A percentile compares a stretch with the other conserved stretches of the same genome.
Conservation (phyloP, 768 basidiomycete genomes). For the Tricholoma saponaceum region DNA sequence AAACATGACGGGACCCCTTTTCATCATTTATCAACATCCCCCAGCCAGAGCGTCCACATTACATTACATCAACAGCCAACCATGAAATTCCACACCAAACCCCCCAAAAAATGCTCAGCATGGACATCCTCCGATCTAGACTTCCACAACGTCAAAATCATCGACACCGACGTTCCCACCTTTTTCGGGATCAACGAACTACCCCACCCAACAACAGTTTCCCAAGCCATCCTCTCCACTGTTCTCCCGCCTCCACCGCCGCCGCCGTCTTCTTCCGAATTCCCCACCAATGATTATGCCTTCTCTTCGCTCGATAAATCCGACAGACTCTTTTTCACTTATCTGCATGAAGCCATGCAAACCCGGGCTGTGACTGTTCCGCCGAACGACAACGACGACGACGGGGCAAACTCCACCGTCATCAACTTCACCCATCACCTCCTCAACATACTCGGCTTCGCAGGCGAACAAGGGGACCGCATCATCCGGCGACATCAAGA, state of each 20-base stretch:
- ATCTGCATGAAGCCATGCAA: constrained; percentile 13
- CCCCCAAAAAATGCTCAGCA: constrained; percentile 10
- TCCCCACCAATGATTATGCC: constrained; percentile 1
- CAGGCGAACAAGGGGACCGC: constrained; percentile 5
- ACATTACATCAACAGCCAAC: too few relatives aligned
- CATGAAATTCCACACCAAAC: not conserved
- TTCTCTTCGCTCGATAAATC: constrained; percentile 8
- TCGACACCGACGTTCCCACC: constrained; percentile 9
- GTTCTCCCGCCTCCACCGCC: not conserved
- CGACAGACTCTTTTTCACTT: constrained; percentile 13
- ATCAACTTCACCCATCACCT: constrained; percentile 10
- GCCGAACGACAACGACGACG: not conserved
- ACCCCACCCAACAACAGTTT: constrained; percentile 6
- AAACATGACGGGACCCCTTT: too few relatives aligned
- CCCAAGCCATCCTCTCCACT: constrained; percentile 6
- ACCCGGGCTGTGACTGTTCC: not conserved
- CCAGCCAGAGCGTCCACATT: too few relatives aligned
- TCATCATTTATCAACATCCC: too few relatives aligned
- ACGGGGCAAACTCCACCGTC: constrained; percentile 8
- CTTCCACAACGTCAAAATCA: constrained; percentile 9
- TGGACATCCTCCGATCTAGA: constrained; percentile 13
- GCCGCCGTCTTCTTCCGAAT: not conserved
- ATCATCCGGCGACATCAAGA: constrained; percentile 12
- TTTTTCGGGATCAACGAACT: constrained; percentile 9
- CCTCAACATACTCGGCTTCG: constrained; percentile 13